Evolutionary conservation across 2,329 filamentous ascomycete species (phyloP).

Genomic region (Hymenotorrendiella dingleyae): DNA sequence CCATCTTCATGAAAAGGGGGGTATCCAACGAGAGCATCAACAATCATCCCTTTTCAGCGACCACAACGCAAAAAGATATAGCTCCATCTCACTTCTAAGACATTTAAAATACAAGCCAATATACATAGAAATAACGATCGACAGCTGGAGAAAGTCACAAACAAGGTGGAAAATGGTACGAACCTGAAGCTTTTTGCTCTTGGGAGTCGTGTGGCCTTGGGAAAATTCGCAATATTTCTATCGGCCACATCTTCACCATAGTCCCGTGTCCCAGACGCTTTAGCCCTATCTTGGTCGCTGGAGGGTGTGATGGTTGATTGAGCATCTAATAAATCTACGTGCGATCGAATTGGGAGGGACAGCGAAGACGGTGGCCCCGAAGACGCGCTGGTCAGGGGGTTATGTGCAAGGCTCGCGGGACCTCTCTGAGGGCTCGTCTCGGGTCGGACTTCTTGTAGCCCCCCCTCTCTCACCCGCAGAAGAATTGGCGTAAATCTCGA

Average conservation of each 20-base stretch:
- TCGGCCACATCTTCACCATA: conserved; percentile 63
- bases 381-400: too few species aligned
- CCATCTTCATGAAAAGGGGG: too few species aligned
- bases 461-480: neutral
- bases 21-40: too few species aligned
- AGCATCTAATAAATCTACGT: conserved; percentile 53
- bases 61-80: too few species aligned
- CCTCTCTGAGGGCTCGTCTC: neutral
- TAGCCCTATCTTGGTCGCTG: conserved; percentile 37
- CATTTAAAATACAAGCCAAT: too few species aligned
- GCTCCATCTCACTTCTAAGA: too few species aligned
- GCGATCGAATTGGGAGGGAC: conserved; percentile 11
- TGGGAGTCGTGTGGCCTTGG: conserved; percentile 8
- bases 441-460: neutral
- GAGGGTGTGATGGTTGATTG: conserved; percentile 45
- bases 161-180: too few species aligned
- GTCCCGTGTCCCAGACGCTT: conserved; percentile 45
- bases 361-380: conserved; percentile 4
- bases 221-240: conserved; percentile 39
- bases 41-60: too few species aligned
- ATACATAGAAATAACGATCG: too few species aligned
- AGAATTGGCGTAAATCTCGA: conserved; percentile 1
- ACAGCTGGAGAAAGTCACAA: too few species aligned
- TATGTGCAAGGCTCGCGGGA: conserved; percentile 1
- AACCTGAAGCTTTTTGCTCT: too few species aligned